Percentiles rank a stretch among this genome's conserved stretches.
phyloP scores from a whole-genome alignment of 352 stramenopile species.

The Globisporangium nagaii region DNA sequence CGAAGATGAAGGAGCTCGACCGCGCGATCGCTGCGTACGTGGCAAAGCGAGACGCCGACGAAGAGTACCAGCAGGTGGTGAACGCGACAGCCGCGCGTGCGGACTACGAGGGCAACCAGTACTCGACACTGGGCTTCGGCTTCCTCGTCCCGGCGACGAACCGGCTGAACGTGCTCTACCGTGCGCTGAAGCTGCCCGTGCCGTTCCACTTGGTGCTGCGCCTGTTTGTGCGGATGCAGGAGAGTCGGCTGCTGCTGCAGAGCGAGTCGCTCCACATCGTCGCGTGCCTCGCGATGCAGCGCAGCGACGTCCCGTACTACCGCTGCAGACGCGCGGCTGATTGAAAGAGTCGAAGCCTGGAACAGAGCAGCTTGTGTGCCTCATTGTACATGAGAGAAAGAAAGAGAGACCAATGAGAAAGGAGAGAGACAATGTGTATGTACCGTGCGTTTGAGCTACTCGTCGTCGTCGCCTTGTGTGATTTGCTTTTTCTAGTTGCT shows the following conservation, averaged over 20 bases:
- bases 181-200: conserved; percentile 42
- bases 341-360: background rate
- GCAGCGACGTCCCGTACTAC: conserved; percentile 45
- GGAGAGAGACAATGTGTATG: background rate
- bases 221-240: conserved; percentile 47
- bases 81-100: conserved; percentile 22
- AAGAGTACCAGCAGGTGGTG: conserved; percentile 30
- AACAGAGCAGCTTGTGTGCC: background rate
- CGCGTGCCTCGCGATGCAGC: conserved; percentile 42
- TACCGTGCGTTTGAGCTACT: background rate
- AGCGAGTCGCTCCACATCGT: conserved; percentile 45
- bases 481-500: conserved; percentile 50
- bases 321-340: conserved; percentile 22
- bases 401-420: background rate
- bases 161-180: conserved; percentile 44
- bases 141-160: conserved; percentile 54
- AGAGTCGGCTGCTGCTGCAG: conserved; percentile 46
- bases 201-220: conserved; percentile 51
- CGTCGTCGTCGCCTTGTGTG: background rate
- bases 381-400: background rate
- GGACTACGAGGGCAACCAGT: conserved; percentile 48
- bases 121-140: conserved; percentile 49
- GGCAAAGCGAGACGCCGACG: conserved; percentile 20
- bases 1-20: conserved; percentile 23
- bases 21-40: conserved; percentile 23